Evolutionary conservation across 768 basidiomycete genomes (phyloP), one percentile per base, ranked within the genome.

Genomic region (Boletus tylopilopsis): DNA sequence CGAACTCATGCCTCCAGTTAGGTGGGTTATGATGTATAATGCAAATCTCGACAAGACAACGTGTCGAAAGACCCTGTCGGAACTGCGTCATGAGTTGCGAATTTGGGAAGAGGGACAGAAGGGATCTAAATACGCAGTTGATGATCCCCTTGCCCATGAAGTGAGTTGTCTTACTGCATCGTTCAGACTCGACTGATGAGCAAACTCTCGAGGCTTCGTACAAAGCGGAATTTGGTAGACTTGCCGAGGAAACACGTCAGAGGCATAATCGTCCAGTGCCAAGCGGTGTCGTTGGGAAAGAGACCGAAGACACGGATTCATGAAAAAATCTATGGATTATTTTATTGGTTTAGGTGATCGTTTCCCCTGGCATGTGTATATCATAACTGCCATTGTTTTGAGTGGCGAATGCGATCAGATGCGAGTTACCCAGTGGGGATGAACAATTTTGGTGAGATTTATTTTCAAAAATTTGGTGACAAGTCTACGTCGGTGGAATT

Each of bases 1-100:
- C 27, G 18, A 15, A 30, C 30, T 55, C n/a, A 46, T 42, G 22
- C 24, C 42, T 19, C 25, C 40, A 5, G 18, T 24, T 16, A 87
- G 86, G 54, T 89, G 85, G 84, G 75, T 85, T 0, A 80, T 81
- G 68, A 61, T 84, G 35, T 82, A 76, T 56, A 89, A 89, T 52
- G 79, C 85, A 24, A 89, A 88, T 61, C 71, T 86, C 9, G 87
- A 89, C 67, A 77, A 76, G 54, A 73, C 73, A 18, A 43, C 56
- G 16, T 69, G 75, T 38, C 74, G 83, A 24, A 79, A 77, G 59
- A 71, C 70, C 16, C 63, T 71, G 47, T 51, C 62, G 1, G 76
- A 77, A 30, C 72, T 88, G 13, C 72, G 73, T 35, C 60, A 59
- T 35, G 84, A 85, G 29, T 59, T 88, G 60, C 76, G 71, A 54